Conservation (phyloP, 1,284 basidiomycete genomes). For the Psilocybe mexicana region DNA sequence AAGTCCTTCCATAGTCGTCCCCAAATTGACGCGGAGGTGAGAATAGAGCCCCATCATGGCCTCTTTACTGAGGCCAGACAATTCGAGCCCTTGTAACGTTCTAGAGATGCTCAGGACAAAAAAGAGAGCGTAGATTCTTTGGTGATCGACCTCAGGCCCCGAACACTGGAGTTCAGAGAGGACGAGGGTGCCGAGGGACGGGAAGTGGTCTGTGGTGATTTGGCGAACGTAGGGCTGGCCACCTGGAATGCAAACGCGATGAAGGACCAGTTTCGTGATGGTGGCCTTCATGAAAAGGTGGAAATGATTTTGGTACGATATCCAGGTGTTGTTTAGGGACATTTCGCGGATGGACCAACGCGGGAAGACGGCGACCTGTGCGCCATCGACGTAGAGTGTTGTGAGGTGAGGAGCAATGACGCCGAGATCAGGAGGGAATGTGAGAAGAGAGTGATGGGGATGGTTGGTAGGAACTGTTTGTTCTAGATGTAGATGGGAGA, state of each 20-base stretch:
- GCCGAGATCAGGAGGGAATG: conserved; percentile 11
- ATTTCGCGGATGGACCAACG: conserved; percentile 2
- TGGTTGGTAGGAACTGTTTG: neutral
- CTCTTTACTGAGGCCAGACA: neutral
- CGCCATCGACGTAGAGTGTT: conserved; percentile 2
- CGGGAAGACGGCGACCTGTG: conserved; percentile 2
- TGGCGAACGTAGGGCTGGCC: conserved; percentile 4
- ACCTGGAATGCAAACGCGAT: conserved; percentile 8
- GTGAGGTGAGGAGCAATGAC: conserved; percentile 10
- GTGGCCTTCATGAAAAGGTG: conserved; percentile 8
- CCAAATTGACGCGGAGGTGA: neutral
- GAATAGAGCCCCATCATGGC: neutral
- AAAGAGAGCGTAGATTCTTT: conserved; percentile 6
- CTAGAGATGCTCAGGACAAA: conserved; percentile 4
- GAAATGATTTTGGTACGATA: conserved; percentile 11
- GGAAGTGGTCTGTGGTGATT: neutral
- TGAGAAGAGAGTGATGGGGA: neutral
- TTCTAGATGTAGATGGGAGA: conserved; percentile 5
- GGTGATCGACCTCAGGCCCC: neutral
- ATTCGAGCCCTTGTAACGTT: conserved; percentile 6
- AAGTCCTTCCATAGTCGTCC: neutral
- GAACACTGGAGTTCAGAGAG: conserved; percentile 10
- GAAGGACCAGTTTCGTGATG: conserved; percentile 3
- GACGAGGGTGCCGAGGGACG: conserved; percentile 2
- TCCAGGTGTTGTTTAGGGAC: neutral